A percentile compares a stretch with the other conserved stretches of the same genome.
These are phyloP conservation scores for Tylopilus sp. DNA, from an alignment of 768 basidiomycete genomes.

Conservation along the genomic window DNA sequence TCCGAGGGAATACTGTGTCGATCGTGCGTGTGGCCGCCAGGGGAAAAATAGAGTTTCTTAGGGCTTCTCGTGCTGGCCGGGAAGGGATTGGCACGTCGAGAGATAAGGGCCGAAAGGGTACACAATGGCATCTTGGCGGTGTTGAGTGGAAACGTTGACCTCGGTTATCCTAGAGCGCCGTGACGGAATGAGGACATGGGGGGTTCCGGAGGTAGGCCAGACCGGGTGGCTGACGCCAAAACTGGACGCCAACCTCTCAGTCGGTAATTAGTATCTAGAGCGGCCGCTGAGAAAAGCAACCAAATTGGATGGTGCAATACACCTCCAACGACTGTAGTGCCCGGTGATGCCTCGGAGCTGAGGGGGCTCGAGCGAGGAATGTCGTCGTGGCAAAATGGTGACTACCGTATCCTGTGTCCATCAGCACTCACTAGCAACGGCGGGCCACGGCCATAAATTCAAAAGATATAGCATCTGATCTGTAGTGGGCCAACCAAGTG, in stretches of 20 bases:
- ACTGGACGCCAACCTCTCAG: conserved; percentile 9
- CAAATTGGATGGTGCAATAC: background rate
- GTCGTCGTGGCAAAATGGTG: too few relatives aligned
- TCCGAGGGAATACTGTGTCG: conserved; percentile 8
- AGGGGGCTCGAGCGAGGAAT: too few relatives aligned
- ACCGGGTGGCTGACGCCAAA: background rate
- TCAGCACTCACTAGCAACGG: too few relatives aligned
- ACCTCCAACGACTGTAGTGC: too few relatives aligned
- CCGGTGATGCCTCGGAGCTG: too few relatives aligned
- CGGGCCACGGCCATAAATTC: too few relatives aligned
- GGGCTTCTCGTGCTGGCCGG: background rate
- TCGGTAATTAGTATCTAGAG: background rate
- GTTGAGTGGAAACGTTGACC: conserved; percentile 3
- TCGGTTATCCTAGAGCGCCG: background rate
- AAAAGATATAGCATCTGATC: too few relatives aligned
- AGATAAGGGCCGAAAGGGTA: conserved; percentile 1
- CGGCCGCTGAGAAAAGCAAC: background rate
- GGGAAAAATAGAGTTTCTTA: conserved; percentile 11
- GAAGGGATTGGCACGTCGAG: background rate
- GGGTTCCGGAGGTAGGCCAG: background rate
- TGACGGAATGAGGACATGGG: background rate
- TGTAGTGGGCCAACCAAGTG: background rate
- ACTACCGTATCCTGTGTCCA: too few relatives aligned
- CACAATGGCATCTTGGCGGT: conserved; percentile 15
- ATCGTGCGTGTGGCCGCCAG: conserved; percentile 11